Evolutionary conservation across 2,329 filamentous ascomycete species (phyloP).

Genomic region (Ophiosphaerella korrae): DNA sequence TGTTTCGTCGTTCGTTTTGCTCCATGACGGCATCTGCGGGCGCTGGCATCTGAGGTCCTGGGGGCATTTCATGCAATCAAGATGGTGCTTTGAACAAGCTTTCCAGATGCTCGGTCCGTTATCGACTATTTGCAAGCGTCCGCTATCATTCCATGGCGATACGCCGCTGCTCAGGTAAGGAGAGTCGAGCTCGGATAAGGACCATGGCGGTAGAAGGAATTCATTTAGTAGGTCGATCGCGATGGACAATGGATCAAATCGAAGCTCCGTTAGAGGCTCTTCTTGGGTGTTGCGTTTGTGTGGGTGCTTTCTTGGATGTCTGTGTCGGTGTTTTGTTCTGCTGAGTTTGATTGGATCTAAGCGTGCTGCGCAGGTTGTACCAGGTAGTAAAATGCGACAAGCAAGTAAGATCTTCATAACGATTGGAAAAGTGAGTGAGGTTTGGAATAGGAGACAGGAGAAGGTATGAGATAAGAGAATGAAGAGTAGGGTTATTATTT

Average conservation of each 20-base stretch:
- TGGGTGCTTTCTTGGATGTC: background rate
- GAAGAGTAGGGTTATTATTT: background rate
- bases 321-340: background rate
- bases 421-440: background rate
- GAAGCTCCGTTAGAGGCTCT: background rate
- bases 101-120: constrained; percentile 6
- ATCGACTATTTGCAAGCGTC: constrained; percentile 18
- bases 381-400: background rate
- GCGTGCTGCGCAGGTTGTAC: background rate
- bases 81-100: constrained; percentile 6
- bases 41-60: constrained; percentile 9
- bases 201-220: constrained; percentile 14
- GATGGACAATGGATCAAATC: background rate
- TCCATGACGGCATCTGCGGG: background rate
- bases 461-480: background rate
- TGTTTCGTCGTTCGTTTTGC: background rate
- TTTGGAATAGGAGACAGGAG: background rate
- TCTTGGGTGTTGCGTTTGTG: background rate
- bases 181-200: constrained; percentile 8
- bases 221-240: constrained; percentile 1
- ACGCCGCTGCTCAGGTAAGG: constrained; percentile 12
- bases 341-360: background rate
- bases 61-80: constrained; percentile 20
- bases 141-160: constrained; percentile 14
- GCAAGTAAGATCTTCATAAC: background rate